Conservation (phyloP, 164 flowering plant species). For the Berberis vulgaris region DNA sequence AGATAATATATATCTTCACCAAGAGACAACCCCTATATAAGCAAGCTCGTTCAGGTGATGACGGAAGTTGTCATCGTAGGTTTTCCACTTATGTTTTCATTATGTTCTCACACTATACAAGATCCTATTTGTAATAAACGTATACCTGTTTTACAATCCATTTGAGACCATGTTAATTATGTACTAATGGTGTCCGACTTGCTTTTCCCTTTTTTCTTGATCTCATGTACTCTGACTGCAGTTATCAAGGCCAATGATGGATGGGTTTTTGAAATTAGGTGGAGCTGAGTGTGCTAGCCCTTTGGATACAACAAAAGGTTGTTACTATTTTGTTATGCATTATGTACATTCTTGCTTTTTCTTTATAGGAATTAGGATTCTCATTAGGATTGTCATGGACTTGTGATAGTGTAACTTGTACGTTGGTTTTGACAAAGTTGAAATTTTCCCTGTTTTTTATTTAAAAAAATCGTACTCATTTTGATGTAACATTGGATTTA, state of each 20-base stretch:
- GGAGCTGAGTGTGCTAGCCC: conserved; percentile 46
- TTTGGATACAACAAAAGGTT: conserved; percentile 57
- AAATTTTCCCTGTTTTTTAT: too few relatives aligned
- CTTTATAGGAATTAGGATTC: not conserved
- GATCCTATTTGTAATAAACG: not conserved
- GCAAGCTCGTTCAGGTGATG: too few relatives aligned
- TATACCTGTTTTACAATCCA: not conserved
- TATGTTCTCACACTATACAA: not conserved
- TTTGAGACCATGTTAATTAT: not conserved
- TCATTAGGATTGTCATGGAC: not conserved
- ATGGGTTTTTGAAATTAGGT: conserved; percentile 58
- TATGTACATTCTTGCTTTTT: not conserved
- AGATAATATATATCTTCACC: too few relatives aligned
- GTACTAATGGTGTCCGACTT: not conserved
- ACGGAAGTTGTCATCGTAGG: too few relatives aligned
- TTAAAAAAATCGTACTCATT: too few relatives aligned
- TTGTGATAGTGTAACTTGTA: not conserved
- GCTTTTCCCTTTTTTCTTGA: conserved; percentile 3
- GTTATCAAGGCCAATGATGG: conserved; percentile 31
- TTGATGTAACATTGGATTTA: too few relatives aligned
- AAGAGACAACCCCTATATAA: too few relatives aligned
- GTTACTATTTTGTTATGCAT: not conserved
- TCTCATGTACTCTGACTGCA: conserved; percentile 19
- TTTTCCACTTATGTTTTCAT: not conserved
- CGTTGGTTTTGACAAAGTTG: too few relatives aligned